Evolutionary conservation across 805 yeast species (phyloP).

Genomic region (Pichia eremophila): DNA sequence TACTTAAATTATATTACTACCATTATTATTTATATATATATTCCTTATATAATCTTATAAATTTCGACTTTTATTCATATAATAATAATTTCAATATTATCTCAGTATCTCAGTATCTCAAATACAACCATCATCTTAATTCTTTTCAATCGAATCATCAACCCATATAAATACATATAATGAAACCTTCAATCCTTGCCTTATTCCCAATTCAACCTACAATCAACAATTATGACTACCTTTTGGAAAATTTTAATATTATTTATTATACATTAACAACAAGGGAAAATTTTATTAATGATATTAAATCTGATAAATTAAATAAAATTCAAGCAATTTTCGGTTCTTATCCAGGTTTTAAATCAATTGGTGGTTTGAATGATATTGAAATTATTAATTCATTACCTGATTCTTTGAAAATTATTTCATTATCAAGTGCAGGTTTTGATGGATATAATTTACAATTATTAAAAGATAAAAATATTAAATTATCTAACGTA

Average conservation of each 20-base stretch:
- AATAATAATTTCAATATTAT: too few relatives aligned
- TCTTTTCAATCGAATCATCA: too few relatives aligned
- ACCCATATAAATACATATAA: too few relatives aligned
- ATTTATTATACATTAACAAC: conserved; percentile 33
- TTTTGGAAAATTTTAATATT: conserved; percentile 33
- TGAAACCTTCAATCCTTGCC: conserved; percentile 30
- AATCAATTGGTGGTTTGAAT: conserved; percentile 34
- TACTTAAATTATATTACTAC: background rate
- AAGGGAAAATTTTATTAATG: conserved; percentile 29
- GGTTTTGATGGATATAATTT: conserved; percentile 40
- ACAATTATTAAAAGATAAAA: conserved; percentile 23
- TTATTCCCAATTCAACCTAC: conserved; percentile 40
- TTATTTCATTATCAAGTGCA: conserved; percentile 47
- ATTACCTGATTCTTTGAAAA: conserved; percentile 35
- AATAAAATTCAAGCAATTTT: conserved; percentile 37
- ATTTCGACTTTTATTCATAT: background rate
- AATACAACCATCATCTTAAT: too few relatives aligned
- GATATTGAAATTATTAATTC: conserved; percentile 30
- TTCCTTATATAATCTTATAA: too few relatives aligned
- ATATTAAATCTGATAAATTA: conserved; percentile 28
- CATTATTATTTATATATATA: background rate
- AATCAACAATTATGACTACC: conserved; percentile 36
- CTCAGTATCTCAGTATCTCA: too few relatives aligned
- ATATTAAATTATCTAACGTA: conserved; percentile 52
- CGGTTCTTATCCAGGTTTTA: conserved; percentile 44